phyloP scores from a whole-genome alignment of 805 yeast species.

The Candida nanaspora region DNA sequence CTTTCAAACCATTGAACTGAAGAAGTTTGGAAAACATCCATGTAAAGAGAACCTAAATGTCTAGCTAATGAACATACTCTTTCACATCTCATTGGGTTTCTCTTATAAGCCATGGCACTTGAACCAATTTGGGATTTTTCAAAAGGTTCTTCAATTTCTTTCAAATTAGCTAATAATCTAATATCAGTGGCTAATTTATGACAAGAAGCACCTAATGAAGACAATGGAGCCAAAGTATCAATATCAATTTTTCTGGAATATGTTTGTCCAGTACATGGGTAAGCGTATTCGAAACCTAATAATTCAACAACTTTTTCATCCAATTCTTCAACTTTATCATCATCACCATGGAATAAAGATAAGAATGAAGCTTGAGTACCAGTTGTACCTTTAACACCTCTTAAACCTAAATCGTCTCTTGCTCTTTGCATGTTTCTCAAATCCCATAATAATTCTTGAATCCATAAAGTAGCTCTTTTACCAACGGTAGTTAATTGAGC shows the following conservation, averaged over 20 bases:
- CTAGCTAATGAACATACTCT: conserved; percentile 98
- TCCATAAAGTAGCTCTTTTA: conserved; percentile 95
- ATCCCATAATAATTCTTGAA: conserved; percentile 97
- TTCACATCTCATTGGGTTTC: conserved; percentile 99
- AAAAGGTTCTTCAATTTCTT: conserved; percentile 97
- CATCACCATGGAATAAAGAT: conserved; percentile 92
- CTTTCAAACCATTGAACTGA: conserved; percentile 99
- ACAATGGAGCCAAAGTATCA: conserved; percentile 85
- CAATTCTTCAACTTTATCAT: conserved; percentile 88
- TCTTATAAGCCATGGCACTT: conserved; percentile 97
- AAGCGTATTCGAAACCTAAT: conserved; percentile 88
- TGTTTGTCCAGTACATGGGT: conserved; percentile 99
- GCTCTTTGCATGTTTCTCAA: conserved; percentile 93
- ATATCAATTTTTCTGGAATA: conserved; percentile 97
- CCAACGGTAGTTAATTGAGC: conserved; percentile 99
- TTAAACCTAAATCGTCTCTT: conserved; percentile 88
- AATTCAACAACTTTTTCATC: conserved; percentile 90
- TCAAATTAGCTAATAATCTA: conserved; percentile 90
- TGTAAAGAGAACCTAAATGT: conserved; percentile 86
- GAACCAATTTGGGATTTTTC: conserved; percentile 98
- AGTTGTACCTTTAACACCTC: conserved; percentile 99
- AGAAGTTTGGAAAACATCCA: conserved; percentile 93
- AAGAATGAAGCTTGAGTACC: conserved; percentile 98
- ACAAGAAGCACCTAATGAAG: conserved; percentile 92
- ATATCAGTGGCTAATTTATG: conserved; percentile 98